Base-by-base conservation (phyloP, 176 grass and related monocot genomes). In the Bonia amplexicaulis region DNA sequence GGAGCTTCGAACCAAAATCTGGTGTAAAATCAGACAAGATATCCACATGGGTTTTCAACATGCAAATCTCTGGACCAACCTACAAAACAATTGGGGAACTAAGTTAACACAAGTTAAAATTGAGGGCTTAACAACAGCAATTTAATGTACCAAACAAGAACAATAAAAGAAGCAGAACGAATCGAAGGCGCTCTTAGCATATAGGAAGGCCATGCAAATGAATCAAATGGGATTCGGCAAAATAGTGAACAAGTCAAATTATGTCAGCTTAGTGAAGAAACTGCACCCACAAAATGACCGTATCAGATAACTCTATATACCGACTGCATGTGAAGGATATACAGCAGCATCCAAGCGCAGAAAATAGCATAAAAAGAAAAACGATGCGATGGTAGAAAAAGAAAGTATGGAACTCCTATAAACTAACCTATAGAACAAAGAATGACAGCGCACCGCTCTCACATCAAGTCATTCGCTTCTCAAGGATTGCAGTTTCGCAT, bases 21-120 rank as follows among this genome's bases (percentile, higher is more conserved):
- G 89, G 81, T 29, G 91, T 93, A 88, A 87, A 95, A 90, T 98
- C 96, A 92, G 91, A 90, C 60, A 98, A 82, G 70, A 95, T 92
- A 73, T 98, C 96, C 49, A 92, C 93, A 85, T 98, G 96, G 29
- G 93, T 98, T 79, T 95, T 98, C 83, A 98, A 57, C 87, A 98
- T 88, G 74, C 96, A 98, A 80, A 98, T 98, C 63, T 93, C 89
- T 29, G 89, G 80, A 19, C 93, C 96, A 68, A 98, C 78, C 96
- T 95, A 81, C 77, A 88, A 26, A 60, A 81, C 20, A 68, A 53
- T 66, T 29, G 7, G 51, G 75, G 0, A 66, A 49, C 27, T 40
- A 62, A 4, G 12, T 2, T 27, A 26, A 9, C 4, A 67, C 1
- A 17, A 17, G 19, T 67, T 6, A 41, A 49, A 20, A 80, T 29